Evolutionary conservation across 129 eudicot species (phyloP), one percentile per base, ranked within the genome.

Genomic region (Pulicaria dysenterica): DNA sequence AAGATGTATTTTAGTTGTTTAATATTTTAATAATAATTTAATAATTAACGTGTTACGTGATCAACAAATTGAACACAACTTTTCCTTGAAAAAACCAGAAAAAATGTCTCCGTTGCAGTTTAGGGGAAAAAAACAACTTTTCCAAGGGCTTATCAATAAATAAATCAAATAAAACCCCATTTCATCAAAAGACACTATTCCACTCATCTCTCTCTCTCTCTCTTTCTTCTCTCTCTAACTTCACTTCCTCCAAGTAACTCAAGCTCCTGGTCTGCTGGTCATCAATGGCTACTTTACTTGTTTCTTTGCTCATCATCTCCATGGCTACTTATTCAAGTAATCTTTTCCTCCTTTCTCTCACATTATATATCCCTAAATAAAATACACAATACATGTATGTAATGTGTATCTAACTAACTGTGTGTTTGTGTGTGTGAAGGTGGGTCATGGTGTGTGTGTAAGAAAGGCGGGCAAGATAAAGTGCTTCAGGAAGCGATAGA

Each of bases 371-470:
- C 76, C 12, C 44, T 57, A 6, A 73, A 34, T 24, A 24, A 24
- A 24, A 24, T 24, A 24, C 2, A 36, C 44, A 40, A 16, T 42
- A 63, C 7, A 15, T 48, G 14, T 17, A 50, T 9, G 3, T 36
- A 31, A 3, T 4, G 11, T 34, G 11, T 10, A 34, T n/a, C 3
- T n/a, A 36, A 5, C 10, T 31, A 7, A 37, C 55, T 69, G 56
- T 69, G n/a, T 58, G 0, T 51, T 3, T 61, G 34, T 58, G 65
- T 49, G 40, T 36, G 53, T 38, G 66, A 37, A 81, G 85, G 83
- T 81, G 85, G 69, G 8, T 70, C 80, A 8, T 92, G 96, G 96
- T 92, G 98, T 64, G 73, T 85, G 48, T 92, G 98, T 72, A 92
- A 89, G 48, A 81, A 69, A 47, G 95, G 91, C 7, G 42, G 80